Base-by-base conservation (phyloP, 306 rosid species). In the Argentina anserina region DNA sequence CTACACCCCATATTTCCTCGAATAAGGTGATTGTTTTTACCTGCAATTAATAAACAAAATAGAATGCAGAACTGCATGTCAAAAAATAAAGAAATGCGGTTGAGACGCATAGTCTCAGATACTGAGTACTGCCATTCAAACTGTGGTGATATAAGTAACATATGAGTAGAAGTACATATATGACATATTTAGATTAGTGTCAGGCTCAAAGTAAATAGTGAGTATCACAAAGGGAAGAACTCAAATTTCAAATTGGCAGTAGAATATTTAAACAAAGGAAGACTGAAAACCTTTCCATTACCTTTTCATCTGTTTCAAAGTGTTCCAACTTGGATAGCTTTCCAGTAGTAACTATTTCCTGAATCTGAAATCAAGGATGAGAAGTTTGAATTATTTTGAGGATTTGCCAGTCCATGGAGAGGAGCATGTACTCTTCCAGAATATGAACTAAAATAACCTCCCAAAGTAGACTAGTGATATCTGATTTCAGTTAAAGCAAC, bases 1-100 rank as follows among this genome's bases (percentile, higher is more conserved):
- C 97, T 72, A 91, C 80, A 63, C 97, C 98, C 98, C 98, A 93
- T 55, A 91, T 90, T 86, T 93, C 92, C 53, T 92, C 96, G 80
- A 93, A 93, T 60, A 93, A 80, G 83, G 90, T 81, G 82, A 93
- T 85, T 41, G 98, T 89, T 26, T 83, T 59, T 36, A 90, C 97
- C 97, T 93, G 77, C 43, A 81, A 67, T 80, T 68, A 64, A 77
- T 75, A 14, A 41, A 69, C 23, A 34, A 29, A 60, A 70, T 31
- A 60, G 77, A 53, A 29, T 40, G 39, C 31, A 60, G 55, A 61
- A 50, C 67, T 36, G 39, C 36, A 33, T 41, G 15, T 28, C 69
- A 81, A 67, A 37, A 28, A 37, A 28, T 18, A 46, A 45, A 9
- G 17, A 46, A 28, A 18, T 29, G 41, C 46, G 67, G 47, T 36